Base-by-base conservation (phyloP, 2,329 filamentous ascomycete genomes). In the Didymella sp. region DNA sequence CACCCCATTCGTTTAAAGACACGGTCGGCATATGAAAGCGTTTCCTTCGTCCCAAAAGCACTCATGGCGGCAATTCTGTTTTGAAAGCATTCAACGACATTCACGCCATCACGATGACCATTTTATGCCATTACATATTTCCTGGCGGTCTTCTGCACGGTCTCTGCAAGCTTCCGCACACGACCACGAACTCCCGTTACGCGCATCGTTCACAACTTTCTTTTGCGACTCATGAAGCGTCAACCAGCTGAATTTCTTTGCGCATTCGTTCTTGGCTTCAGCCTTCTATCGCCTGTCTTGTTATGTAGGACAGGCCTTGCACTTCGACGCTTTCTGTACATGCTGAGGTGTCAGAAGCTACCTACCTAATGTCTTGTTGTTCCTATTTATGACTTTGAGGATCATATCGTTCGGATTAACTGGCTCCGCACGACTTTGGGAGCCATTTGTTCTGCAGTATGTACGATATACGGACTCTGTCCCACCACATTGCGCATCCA, bases 1-100 rank as follows among this genome's bases (percentile, higher is more conserved):
- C 75, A 68, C 74, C 75, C 69, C 75, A 73, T 61, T 77, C 75
- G 63, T 77, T 77, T 68, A 77, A 77, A 74, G 74, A 77, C 60
- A 77, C 75, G 46, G 75, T 77, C 68, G 75, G 75, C 72, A 77
- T 77, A 64, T 76, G 69, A 76, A 61, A 67, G 64, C 69, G 64
- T 76, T 76, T 67, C 68, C 66, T 73, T 69, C 66, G 68, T 72
- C 65, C 66, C 59, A 75, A 73, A 74, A 75, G 71, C 67, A 72
- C 66, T 52, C 65, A 71, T 63, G 73, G 73, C 63, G 73, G 73
- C 70, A 73, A 69, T 69, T 68, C 66, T 73, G 64, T 68, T 75
- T 76, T 74, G 61, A 69, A 71, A 74, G 66, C 73, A 69, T 73
- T 74, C 63, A 62, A 76, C 67, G 73, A 75, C 68, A 68, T 64